Percentiles rank a stretch among this genome's conserved stretches.
Conservation (phyloP, 306 rosid genomes). For the Vicia sativa region DNA sequence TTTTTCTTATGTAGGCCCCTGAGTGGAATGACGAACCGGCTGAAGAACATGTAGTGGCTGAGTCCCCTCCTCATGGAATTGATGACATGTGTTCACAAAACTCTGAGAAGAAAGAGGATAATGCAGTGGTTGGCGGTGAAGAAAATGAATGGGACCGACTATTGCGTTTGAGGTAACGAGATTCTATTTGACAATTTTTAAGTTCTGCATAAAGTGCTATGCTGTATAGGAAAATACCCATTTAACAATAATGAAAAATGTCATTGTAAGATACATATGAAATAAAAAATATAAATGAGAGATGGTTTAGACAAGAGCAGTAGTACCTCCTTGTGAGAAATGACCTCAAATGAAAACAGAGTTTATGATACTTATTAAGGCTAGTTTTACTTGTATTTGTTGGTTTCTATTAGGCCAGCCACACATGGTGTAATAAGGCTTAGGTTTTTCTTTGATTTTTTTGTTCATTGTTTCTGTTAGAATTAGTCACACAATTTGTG, state of each 20-base stretch:
- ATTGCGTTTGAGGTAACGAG: slow-evolving; percentile 78
- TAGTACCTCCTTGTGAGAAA: slow-evolving; percentile 23
- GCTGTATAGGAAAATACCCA: slow-evolving; percentile 6
- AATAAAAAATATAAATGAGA: slow-evolving; percentile 15
- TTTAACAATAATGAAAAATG: slow-evolving; percentile 21
- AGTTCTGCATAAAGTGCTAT: slow-evolving; percentile 9
- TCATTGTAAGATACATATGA: slow-evolving; percentile 30
- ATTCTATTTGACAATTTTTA: slow-evolving; percentile 30
- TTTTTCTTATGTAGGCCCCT: slow-evolving; percentile 56
- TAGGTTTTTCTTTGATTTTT: slow-evolving; percentile 2
- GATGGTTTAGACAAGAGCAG: slow-evolving; percentile 29
- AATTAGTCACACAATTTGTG: background rate
- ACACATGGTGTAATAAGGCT: slow-evolving; percentile 17
- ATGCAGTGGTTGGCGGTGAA: slow-evolving; percentile 53
- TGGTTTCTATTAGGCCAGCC: slow-evolving; percentile 29
- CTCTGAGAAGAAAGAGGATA: slow-evolving; percentile 84
- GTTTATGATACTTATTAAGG: slow-evolving; percentile 14
- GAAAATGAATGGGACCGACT: slow-evolving; percentile 99
- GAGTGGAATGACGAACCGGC: slow-evolving; percentile 98
- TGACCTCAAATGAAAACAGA: slow-evolving; percentile 26
- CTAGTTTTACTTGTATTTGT: slow-evolving; percentile 28
- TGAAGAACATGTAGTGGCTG: slow-evolving; percentile 81
- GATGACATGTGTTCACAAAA: slow-evolving; percentile 63
- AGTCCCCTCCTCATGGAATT: slow-evolving; percentile 64
- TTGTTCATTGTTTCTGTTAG: slow-evolving; percentile 8